These are phyloP conservation scores for Pseudogymnoascus pannorum DNA, from an alignment of 2,329 filamentous ascomycete species.

Conservation along the genomic window DNA sequence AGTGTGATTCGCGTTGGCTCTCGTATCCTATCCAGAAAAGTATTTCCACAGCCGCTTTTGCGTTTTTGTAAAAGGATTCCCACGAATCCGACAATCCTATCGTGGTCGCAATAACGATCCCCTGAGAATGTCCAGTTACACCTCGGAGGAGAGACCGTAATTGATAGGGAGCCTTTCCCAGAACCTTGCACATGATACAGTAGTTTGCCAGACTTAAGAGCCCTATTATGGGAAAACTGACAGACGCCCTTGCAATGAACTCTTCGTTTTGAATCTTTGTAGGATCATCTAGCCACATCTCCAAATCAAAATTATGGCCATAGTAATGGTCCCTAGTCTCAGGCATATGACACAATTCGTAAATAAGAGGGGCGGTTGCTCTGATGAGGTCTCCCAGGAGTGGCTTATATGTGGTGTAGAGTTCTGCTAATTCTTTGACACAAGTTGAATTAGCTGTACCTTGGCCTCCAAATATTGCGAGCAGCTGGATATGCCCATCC, in stretches of 20 bases:
- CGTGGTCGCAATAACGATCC: constrained; percentile 88
- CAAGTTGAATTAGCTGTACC: no score
- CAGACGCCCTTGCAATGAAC: constrained; percentile 87
- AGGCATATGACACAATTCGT: constrained; percentile 72
- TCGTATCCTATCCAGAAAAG: constrained; percentile 98
- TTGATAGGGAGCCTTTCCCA: constrained; percentile 83
- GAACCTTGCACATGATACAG: constrained; percentile 82
- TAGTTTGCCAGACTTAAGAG: constrained; percentile 95
- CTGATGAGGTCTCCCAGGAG: constrained; percentile 82
- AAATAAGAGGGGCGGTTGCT: constrained; percentile 77
- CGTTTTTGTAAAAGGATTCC: constrained; percentile 80
- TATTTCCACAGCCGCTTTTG: constrained; percentile 75
- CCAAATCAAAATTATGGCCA: constrained; percentile 89
- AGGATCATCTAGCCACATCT: constrained; percentile 83
- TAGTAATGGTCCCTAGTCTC: constrained; percentile 84
- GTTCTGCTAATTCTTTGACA: constrained; percentile 89
- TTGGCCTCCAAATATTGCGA: no score
- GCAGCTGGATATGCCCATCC: no score
- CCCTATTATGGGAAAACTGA: constrained; percentile 93
- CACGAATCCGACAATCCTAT: constrained; percentile 86
- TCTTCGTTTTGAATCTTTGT: constrained; percentile 92
- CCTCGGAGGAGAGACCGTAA: constrained; percentile 77
- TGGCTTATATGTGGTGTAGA: constrained; percentile 84
- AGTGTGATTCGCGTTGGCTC: constrained; percentile 93
- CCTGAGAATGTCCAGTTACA: constrained; percentile 93